phyloP scores from a whole-genome alignment of 148 eudicot species.

The Selenicereus undatus region DNA sequence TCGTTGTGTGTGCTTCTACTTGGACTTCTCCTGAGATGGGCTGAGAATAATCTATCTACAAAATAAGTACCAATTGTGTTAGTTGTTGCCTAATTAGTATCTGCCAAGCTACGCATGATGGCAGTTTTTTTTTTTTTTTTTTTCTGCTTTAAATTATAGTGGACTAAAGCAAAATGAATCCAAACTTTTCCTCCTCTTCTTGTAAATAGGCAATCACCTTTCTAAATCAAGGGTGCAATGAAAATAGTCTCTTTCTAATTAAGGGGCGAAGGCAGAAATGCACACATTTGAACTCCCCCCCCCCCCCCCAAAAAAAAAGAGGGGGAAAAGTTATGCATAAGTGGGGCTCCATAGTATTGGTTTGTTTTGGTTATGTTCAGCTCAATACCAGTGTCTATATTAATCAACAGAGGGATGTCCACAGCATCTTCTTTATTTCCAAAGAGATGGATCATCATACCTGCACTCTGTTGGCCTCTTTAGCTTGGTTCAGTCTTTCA shows the following conservation, averaged over 20 bases:
- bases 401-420: no score
- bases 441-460: constrained; percentile 31
- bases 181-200: no score
- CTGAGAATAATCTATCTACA: constrained; percentile 64
- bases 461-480: constrained; percentile 70
- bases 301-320: neutral
- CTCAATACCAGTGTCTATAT: no score
- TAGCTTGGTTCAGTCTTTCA: constrained; percentile 68
- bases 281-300: neutral
- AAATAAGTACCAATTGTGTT: neutral
- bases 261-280: neutral
- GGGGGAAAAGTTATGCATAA: no score
- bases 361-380: no score
- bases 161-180: no score
- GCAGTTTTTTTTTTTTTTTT: no score
- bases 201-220: no score
- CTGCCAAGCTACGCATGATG: neutral
- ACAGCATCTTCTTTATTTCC: neutral
- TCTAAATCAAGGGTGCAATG: neutral
- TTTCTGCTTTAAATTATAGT: no score
- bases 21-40: constrained; percentile 35
- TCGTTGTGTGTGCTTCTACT: constrained; percentile 34
- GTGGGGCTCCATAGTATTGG: no score
- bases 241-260: neutral
- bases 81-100: neutral